Evolutionary conservation across 768 basidiomycete genomes (phyloP), one percentile per base, ranked within the genome.

Genomic region (Calocybe cyanea): DNA sequence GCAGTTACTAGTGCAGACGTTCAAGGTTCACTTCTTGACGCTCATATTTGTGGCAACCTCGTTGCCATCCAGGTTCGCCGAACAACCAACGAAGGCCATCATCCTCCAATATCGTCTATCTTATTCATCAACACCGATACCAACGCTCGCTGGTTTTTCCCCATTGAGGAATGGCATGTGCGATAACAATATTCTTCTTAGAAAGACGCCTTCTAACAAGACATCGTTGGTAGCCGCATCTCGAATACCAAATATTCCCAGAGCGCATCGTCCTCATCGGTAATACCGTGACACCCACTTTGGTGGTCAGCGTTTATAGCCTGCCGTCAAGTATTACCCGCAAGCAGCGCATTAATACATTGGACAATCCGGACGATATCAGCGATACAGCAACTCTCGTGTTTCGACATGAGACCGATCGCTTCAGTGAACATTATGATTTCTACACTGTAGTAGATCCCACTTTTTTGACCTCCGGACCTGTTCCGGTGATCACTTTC

Each of bases 241-340:
- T 70, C 6, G 64, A 63, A 37, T 59, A 70, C 31, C 59, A 60
- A 35, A 45, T 72, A 28, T 60, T 56, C 40, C 50, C 55, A 3
- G 52, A 57, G 9, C 62, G 58, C 31, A 51, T 72, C 13, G 53
- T 66, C 23, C 48, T 72, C 19, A 50, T 66, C 2, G 68, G 67
- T 15, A 59, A 45, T 48, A 60, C 9, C 44, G 55, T 39, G 55
- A 62, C 17, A 58, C 49, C 10, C 25, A 28, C 5, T 6, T 52
- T 70, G 20, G 46, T 60, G 7, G 56, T 67, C 19, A 63, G 58
- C 23, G 51, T 58, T 8, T 63, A 70, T 48, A 45, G 60, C 11
- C 57, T 70, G 6, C 64, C 68, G 31, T 25, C 44, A 9, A 24
- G 21, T 3, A 38, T 53, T 9, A 19, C 38, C 21, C n/a, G 2